Percentiles rank a stretch among this genome's conserved stretches.
phyloP scores from a whole-genome alignment of 2,329 filamentous ascomycete genomes.

The Colletotrichum sp. region DNA sequence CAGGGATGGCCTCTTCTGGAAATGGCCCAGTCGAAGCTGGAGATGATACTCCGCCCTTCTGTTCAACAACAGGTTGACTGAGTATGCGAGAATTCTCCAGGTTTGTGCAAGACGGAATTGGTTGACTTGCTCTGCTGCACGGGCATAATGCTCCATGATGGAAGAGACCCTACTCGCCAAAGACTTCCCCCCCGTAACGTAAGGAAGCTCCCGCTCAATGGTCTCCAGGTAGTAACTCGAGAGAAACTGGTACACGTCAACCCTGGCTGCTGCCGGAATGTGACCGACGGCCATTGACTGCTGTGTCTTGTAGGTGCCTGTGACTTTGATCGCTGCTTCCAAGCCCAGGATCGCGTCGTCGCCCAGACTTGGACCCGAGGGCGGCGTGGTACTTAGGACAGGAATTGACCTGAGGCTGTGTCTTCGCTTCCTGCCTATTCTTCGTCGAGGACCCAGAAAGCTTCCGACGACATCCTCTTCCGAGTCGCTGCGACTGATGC shows the following conservation, averaged over 20 bases:
- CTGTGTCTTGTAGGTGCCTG: slow-evolving; percentile 62
- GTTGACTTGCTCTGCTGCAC: slow-evolving; percentile 59
- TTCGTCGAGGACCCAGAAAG: slow-evolving; percentile 58
- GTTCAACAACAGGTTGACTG: slow-evolving; percentile 57
- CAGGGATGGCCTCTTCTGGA: slow-evolving; percentile 32
- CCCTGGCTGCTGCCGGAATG: slow-evolving; percentile 56
- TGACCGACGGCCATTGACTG: slow-evolving; percentile 68
- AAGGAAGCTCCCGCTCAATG: slow-evolving; percentile 54
- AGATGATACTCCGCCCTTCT: slow-evolving; percentile 64
- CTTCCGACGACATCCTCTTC: slow-evolving; percentile 68
- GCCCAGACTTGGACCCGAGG: slow-evolving; percentile 44
- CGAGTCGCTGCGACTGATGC: slow-evolving; percentile 66
- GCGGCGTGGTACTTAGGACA: slow-evolving; percentile 59
- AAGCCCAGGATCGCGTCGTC: slow-evolving; percentile 55
- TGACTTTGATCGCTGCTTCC: slow-evolving; percentile 63
- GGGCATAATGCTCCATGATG: slow-evolving; percentile 63
- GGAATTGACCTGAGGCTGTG: slow-evolving; percentile 35
- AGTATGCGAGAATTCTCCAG: slow-evolving; percentile 66
- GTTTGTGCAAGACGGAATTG: slow-evolving; percentile 68
- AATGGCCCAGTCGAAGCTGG: slow-evolving; percentile 49
- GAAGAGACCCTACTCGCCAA: slow-evolving; percentile 52
- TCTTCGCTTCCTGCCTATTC: slow-evolving; percentile 44
- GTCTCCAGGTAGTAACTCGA: slow-evolving; percentile 61
- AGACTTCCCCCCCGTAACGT: slow-evolving; percentile 35
- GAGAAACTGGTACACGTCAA: slow-evolving; percentile 60